Evolutionary conservation across 208 protist species (phyloP), one percentile per base, ranked within the genome.

Genomic region (Trypanosoma caninum): DNA sequence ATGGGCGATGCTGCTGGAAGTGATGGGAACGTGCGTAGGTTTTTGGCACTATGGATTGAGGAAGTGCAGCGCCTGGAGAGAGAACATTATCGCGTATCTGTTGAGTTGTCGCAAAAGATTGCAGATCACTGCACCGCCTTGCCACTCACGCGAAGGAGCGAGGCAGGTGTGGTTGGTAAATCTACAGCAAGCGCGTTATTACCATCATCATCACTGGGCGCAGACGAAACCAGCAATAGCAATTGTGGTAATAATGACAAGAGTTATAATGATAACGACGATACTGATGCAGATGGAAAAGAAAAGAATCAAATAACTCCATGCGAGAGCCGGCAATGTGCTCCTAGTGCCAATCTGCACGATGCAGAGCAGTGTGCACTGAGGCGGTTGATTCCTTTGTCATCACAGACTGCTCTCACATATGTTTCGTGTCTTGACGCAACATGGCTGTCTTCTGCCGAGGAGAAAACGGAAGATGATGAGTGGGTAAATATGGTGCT

Each of bases 1-100:
- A n/a, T n/a, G n/a, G n/a, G n/a, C 41, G 41, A 30, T 7, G 34
- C 7, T 7, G 7, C 9, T 13, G 13, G 50, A 25, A 30, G 25
- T 37, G 35, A 31, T 14, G 55, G 46, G 22, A 50, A 33, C 20
- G n/a, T 13, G 4, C 16, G 16, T 13, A 10, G 35, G 4, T 72
- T 76, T 58, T 53, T 83, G 16, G 37, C 48, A 45, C n/a, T 35
- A 14, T 91, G 84, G 80, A 83, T 91, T 23, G 74, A 87, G 50
- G 33, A 46, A 35, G 27, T 87, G 34, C 80, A 91, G 47, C 51
- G 53, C 4, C 27, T 86, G 2, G 84, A 91, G 53, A 61, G 71
- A 16, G 64, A 82, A 52, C 84, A 91, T 59, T 84, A 87, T 53
- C 42, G 57, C 22, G 60, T 69, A 18, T 70, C 80, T 42, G 64